Percentiles rank a stretch among this genome's conserved stretches.
phyloP scores from a whole-genome alignment of 805 yeast genomes.

The Lipomyces yamanashiensis region DNA sequence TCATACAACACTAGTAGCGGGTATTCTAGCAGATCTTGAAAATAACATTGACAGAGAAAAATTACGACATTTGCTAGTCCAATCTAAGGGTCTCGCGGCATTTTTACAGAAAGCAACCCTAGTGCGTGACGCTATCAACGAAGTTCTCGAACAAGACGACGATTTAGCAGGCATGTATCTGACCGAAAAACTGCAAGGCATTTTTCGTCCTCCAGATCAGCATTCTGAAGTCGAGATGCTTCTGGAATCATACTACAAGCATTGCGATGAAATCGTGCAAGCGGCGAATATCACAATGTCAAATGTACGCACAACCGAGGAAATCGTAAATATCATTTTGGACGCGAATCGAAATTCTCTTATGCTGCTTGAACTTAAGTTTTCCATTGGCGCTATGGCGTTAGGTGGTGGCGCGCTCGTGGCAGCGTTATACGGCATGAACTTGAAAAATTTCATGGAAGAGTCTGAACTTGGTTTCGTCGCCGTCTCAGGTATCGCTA shows the following conservation, averaged over 20 bases:
- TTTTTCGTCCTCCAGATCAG: slow-evolving; percentile 50
- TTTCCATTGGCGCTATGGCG: slow-evolving; percentile 81
- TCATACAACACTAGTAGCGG: slow-evolving; percentile 73
- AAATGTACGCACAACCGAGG: slow-evolving; percentile 93
- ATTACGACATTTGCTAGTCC: slow-evolving; percentile 75
- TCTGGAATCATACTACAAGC: slow-evolving; percentile 86
- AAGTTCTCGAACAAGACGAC: slow-evolving; percentile 84
- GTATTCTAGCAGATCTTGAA: slow-evolving; percentile 78
- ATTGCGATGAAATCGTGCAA: slow-evolving; percentile 93
- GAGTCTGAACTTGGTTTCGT: slow-evolving; percentile 74
- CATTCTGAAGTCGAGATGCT: slow-evolving; percentile 89
- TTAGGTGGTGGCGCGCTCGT: slow-evolving; percentile 79
- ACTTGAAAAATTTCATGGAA: slow-evolving; percentile 88
- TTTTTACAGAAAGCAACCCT: slow-evolving; percentile 83
- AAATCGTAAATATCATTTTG: slow-evolving; percentile 86
- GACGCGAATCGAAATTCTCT: slow-evolving; percentile 94
- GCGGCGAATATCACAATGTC: slow-evolving; percentile 74
- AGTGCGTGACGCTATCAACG: slow-evolving; percentile 83
- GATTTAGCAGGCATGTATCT: slow-evolving; percentile 80
- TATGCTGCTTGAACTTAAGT: slow-evolving; percentile 79
- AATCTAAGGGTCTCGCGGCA: slow-evolving; percentile 80
- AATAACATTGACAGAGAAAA: slow-evolving; percentile 78
- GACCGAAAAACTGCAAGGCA: slow-evolving; percentile 59
- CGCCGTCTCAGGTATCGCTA: slow-evolving; percentile 53
- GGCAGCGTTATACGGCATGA: slow-evolving; percentile 95